Percentiles rank a stretch among this genome's conserved stretches.
phyloP scores from a whole-genome alignment of 495 filamentous ascomycete genomes.

The Bacidia rubella region DNA sequence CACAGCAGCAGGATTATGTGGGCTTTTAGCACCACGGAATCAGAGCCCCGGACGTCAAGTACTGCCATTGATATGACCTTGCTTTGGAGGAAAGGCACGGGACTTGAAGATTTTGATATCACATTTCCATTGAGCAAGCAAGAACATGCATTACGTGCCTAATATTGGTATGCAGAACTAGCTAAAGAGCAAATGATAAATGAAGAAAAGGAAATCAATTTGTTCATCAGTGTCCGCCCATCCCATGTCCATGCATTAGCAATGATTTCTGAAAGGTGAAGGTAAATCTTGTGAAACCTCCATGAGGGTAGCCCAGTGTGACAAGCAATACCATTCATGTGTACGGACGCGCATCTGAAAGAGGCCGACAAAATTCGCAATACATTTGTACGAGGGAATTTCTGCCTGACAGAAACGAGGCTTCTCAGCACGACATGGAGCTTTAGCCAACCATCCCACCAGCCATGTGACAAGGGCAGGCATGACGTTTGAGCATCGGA shows the following conservation, averaged over 20 bases:
- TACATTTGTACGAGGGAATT: background rate
- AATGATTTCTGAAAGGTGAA: no score
- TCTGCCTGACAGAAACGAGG: background rate
- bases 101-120: no score
- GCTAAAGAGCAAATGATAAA: background rate
- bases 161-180: background rate
- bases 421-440: background rate
- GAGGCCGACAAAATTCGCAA: no score
- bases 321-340: no score
- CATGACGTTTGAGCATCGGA: background rate
- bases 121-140: background rate
- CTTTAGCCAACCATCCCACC: slow-evolving; percentile 1
- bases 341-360: no score
- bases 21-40: slow-evolving; percentile 28
- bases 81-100: no score
- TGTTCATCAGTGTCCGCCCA: no score
- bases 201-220: no score
- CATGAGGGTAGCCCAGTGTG: no score
- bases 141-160: background rate
- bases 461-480: slow-evolving; percentile 1
- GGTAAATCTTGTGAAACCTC: no score
- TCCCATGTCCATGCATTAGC: no score
- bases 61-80: no score
- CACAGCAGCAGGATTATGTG: slow-evolving; percentile 58
- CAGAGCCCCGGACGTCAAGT: background rate